A percentile compares a stretch with the other conserved stretches of the same genome.
Conservation (phyloP, 768 basidiomycete species). For the Panus rudis region DNA sequence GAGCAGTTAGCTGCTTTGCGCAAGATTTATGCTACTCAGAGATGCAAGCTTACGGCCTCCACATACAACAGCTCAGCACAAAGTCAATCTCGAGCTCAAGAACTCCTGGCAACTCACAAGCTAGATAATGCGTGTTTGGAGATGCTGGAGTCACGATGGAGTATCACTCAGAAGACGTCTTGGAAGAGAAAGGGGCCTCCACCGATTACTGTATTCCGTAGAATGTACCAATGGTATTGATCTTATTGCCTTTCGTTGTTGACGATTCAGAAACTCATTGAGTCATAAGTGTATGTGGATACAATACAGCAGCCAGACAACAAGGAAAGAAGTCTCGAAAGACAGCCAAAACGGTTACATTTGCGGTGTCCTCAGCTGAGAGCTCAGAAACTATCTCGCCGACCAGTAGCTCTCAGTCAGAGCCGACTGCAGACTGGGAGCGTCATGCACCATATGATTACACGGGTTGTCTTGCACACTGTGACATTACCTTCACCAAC, state of each 20-base stretch:
- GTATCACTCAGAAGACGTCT: not conserved
- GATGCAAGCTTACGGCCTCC: not conserved
- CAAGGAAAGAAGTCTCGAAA: slow-evolving; percentile 4
- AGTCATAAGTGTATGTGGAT: slow-evolving; percentile 8
- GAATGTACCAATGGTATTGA: slow-evolving; percentile 11
- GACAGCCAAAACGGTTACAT: no score
- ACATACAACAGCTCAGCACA: not conserved
- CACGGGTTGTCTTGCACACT: slow-evolving; percentile 30
- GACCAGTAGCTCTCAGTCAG: not conserved
- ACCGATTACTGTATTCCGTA: not conserved
- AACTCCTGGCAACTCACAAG: not conserved
- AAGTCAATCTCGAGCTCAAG: not conserved
- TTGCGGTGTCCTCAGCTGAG: not conserved
- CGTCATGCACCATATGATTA: slow-evolving; percentile 14
- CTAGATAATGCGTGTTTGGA: slow-evolving; percentile 2
- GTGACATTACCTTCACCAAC: slow-evolving; percentile 21
- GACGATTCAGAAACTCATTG: not conserved
- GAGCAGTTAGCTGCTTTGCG: not conserved
- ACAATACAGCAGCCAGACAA: slow-evolving; percentile 9
- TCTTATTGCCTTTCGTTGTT: not conserved
- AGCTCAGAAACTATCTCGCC: no score
- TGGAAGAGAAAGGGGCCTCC: slow-evolving; percentile 2
- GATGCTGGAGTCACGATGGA: slow-evolving; percentile 8
- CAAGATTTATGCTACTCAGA: not conserved
- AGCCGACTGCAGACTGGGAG: not conserved